Percentiles rank a stretch among this genome's conserved stretches.
Conservation (phyloP, 2,329 filamentous ascomycete species). For the Aspergillus oerlinghausenensis region DNA sequence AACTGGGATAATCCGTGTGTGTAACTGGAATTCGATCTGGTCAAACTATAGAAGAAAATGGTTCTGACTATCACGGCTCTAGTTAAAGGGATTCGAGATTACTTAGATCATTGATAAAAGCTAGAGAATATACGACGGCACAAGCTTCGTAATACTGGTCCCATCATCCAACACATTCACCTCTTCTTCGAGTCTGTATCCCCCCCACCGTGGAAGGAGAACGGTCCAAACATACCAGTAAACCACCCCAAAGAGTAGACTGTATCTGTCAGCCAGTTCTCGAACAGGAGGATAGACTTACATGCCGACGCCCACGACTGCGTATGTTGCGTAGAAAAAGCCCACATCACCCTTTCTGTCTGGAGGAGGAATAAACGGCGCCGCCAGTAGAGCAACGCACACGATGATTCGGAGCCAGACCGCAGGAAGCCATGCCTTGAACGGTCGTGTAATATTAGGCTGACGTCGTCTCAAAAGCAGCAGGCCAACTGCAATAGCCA, state of each 20-base stretch:
- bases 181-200: conserved; percentile 61
- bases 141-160: conserved; percentile 59
- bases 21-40: no score
- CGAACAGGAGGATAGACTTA: conserved; percentile 25
- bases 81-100: no score
- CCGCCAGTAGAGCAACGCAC: conserved; percentile 52
- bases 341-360: conserved; percentile 43
- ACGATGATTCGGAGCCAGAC: conserved; percentile 54
- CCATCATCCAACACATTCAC: conserved; percentile 60
- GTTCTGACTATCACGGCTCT: no score
- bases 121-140: conserved; percentile 21
- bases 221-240: conserved; percentile 69
- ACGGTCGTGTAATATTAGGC: conserved; percentile 59
- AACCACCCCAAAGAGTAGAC: conserved; percentile 53
- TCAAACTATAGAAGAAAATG: no score
- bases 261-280: conserved; percentile 27
- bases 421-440: conserved; percentile 60
- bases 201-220: conserved; percentile 54
- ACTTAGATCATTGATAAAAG: neutral
- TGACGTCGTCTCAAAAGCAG: conserved; percentile 57
- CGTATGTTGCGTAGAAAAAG: conserved; percentile 52
- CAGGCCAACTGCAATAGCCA: conserved; percentile 56
- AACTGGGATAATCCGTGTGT: no score
- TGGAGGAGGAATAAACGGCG: conserved; percentile 59
- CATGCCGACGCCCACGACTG: conserved; percentile 46